Evolutionary conservation across 805 yeast species (phyloP), one percentile per base, ranked within the genome.

Genomic region (Teunomyces pallodes): DNA sequence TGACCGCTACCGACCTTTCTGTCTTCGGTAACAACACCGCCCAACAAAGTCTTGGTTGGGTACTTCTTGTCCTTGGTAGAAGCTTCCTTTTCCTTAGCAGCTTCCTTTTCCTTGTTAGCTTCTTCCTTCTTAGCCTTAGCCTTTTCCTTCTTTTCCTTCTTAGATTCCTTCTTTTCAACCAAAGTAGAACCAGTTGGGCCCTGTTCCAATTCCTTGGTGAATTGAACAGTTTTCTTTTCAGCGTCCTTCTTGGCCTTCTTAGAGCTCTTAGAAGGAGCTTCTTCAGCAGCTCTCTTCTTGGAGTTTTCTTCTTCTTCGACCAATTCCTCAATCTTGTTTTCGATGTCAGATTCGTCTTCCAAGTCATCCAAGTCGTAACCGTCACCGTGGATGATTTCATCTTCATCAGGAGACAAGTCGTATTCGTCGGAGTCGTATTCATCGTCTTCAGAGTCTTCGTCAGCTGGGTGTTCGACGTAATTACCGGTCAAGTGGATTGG

Each of bases 401-500:
- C 90, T 64, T 84, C 90, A 71, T 84, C 90, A 48, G 88, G 89
- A 43, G 89, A 84, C 68, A 83, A 77, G 67, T 82, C 86, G 65
- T 81, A 80, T 53, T 81, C 87, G 45, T 76, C 83, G 38, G 76
- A 79, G 41, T 76, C 80, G 45, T 58, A 57, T 49, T 75, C 78
- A 33, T 70, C 74, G 45, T 75, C 82, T 45, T 77, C 80, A 49
- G 76, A 81, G 46, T 81, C 86, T 38, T 76, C 82, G 63, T 91
- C 96, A 62, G 83, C 89, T 69, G 98, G 97, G 72, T 91, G 97
- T 70, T 88, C 96, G 64, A 94, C 86, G 74, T 86, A 90, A 84
- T 94, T 92, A 77, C 99, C 99, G 58, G 88, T 78, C 60, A 94
- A 76, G 69, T 92, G 95, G 56, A 94, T 79, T 56, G 96, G 87